Evolutionary conservation across 1,139 yeast species (phyloP), one percentile per base, ranked within the genome.

Genomic region (Pichiaceae sp.): DNA sequence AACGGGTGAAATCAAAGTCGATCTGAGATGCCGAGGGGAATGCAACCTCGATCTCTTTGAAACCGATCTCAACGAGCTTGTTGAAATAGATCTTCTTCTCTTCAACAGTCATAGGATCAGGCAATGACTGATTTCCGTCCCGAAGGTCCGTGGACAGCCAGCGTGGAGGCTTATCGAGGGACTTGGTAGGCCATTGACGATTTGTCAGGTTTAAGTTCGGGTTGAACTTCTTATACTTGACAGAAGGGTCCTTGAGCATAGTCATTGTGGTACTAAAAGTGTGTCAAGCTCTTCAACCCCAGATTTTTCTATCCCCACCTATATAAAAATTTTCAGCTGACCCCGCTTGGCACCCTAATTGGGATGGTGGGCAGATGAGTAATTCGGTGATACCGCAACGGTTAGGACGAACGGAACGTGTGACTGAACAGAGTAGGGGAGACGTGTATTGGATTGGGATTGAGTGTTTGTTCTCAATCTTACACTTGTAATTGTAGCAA

Each of bases 11-110:
- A 58, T 91, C 97, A 56, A 91, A 91, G 61, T 91, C 98, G 20
- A 85, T 78, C 58, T 89, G 97, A 4, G 95, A 84, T 3, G 97
- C 97, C 19, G 95, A 79, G 12, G 98, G 97, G 65, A 91, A 91
- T 0, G 96, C 78, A 15, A 91, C 97, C 63, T 91, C 98, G 47
- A 91, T 91, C 62, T 91, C 98, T 60, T 91, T 91, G 68, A 87
- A 91, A 0, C 97, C 97, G 35, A 87, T 66, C 29, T 85, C 91
- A n/a, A 89, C 66, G 41, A 91, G 69, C 59, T 87, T 85, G 47
- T 78, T 73, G 66, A 89, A 89, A 60, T 85, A 89, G 48, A 74
- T 82, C 59, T 85, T 85, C 65, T 91, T 91, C 60, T 91, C 96
- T 29, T 71, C 83, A 27, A 87, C 75, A 23, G 86, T 72, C 97